Base-by-base conservation (phyloP, 495 filamentous ascomycete genomes). In the Neurospora sp. region DNA sequence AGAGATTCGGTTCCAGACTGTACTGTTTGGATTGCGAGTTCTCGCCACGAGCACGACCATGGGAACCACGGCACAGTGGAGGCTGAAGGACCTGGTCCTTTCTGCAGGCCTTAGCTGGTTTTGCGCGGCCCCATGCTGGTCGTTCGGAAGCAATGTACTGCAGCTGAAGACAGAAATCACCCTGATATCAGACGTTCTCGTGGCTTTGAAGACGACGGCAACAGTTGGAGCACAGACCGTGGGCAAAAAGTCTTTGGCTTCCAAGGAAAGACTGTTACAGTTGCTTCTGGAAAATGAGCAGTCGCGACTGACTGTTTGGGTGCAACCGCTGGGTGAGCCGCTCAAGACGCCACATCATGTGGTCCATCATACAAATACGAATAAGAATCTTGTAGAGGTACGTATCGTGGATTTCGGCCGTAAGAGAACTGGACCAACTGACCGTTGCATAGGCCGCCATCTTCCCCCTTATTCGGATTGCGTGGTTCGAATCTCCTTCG, bases 141-240 rank as follows among this genome's bases (percentile, higher is more conserved):
- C 94, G 4, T 98, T 96, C 80, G 96, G 96, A 54, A 94, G 95
- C 73, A 98, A 98, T 79, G 86, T 92, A 69, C 84, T 98, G 9
- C 96, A 98, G 78, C 86, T 98, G 38, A 98, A 96, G 81, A 93
- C 96, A 0, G 96, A 99, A 81, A 89, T 92, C 39, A 91, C 90
- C 74, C 81, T 98, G 39, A 88, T 99, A 9, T 85, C 85, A 11
- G 95, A 98, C 81, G 90, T 98, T 43, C 83, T 89, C 37, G 81
- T 83, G 66, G 87, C 89, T 37, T 79, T 99, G 73, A 86, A 81
- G 71, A 78, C 82, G 4, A 84, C 91, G 31, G 80, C 86, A 3
- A 77, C 82, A 48, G 88, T 93, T 45, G 92, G 87, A 34, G 80
- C 84, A 5, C 85, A 89, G 34, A 73, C 85, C 7, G 78, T 81